Base-by-base conservation (phyloP, 352 stramenopile genomes). In the Globisporangium viniferum region DNA sequence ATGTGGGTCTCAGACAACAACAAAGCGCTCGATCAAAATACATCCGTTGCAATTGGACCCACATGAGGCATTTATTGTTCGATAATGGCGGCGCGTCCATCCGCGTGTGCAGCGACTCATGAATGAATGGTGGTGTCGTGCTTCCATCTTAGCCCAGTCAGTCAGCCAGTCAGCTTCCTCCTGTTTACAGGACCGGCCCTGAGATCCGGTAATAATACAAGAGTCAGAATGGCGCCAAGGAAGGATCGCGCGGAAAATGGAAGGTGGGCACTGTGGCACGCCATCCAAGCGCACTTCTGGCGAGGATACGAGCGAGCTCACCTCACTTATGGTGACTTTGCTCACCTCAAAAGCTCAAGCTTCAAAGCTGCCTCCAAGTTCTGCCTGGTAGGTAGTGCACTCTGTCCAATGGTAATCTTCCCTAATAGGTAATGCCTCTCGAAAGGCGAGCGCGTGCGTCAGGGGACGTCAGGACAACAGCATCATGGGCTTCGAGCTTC, bases 181-280 rank as follows among this genome's bases (percentile, higher is more conserved):
- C 39, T 46, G 39, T 51, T 51, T 51, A 24, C 44, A 48, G 39
- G 4, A 5, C 12, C 39, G 12, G 14, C 41, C 18, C 41, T 49
- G 41, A 39, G n/a, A 59, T 29, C n/a, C 5, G 5, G 18, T 14
- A 29, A 29, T 14, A 29, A 27, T 8, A 18, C 56, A 31, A 65
- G 59, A 65, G 59, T 57, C 59, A 65, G 59, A 55, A 33, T 29
- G 39, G 2, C 24, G 41, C 41, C 10, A 36, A n/a, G 56, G 51
- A 64, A 54, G 33, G 12, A 62, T 62, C 56, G 33, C 3, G 18
- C 9, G 41, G 59, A 65, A 65, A 65, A 65, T 65, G 41, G 59
- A 65, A 65, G 35, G 41, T 20, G 56, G 9, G 1, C 31, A 46
- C 56, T 62, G 56, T 62, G 56, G 56, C 49, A 65, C 59, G 41